Conservation (phyloP, 1,284 basidiomycete species). For the Sporisorium graminicola region DNA sequence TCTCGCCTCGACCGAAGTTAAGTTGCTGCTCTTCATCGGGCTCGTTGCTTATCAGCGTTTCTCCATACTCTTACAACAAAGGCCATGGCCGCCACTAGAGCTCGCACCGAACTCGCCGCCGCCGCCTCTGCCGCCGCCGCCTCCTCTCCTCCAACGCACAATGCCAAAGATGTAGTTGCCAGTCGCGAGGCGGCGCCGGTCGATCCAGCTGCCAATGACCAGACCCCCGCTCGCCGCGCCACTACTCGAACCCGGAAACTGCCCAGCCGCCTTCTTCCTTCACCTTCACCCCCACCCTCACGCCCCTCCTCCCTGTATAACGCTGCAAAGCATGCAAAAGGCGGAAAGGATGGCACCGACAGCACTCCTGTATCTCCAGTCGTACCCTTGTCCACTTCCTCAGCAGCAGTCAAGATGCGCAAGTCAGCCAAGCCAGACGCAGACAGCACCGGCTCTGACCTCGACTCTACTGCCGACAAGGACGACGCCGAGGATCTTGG, state of each 20-base stretch:
- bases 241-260: constrained; percentile 52
- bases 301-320: constrained; percentile 39
- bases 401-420: constrained; percentile 17
- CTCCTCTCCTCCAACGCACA: constrained; percentile 20
- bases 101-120: constrained; percentile 42
- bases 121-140: constrained; percentile 13
- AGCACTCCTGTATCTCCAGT: constrained; percentile 4
- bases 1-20: neutral
- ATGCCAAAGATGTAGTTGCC: constrained; percentile 23
- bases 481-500: constrained; percentile 31
- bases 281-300: constrained; percentile 47
- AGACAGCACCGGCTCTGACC: constrained; percentile 13
- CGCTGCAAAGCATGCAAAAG: constrained; percentile 31
- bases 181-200: constrained; percentile 6
- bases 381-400: constrained; percentile 4
- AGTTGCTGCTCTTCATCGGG: neutral
- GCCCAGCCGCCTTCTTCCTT: constrained; percentile 52
- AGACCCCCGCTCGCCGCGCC: constrained; percentile 47
- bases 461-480: constrained; percentile 21
- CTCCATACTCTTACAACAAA: neutral
- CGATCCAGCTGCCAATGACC: constrained; percentile 19
- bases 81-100: constrained; percentile 54
- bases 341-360: constrained; percentile 27
- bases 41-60: neutral
- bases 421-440: constrained; percentile 21